Base-by-base conservation (phyloP, 2,329 filamentous ascomycete genomes). In the Phialophora verrucosa region DNA sequence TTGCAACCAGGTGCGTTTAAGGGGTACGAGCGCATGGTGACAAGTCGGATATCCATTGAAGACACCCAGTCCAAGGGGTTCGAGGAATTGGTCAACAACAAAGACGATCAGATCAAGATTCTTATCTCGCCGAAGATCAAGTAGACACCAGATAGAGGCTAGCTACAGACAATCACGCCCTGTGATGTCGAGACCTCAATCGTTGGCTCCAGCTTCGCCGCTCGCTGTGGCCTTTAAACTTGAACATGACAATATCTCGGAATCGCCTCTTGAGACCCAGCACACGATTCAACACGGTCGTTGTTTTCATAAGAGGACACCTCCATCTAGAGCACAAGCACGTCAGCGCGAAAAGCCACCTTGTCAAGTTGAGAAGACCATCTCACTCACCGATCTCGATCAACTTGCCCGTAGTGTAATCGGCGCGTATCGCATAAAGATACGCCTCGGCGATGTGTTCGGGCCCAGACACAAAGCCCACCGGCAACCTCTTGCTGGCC, bases 71-170 rank as follows among this genome's bases (percentile, higher is more conserved):
- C 87, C 29, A 80, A 84, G 35, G 87, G 86, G 0, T 85, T 89
- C 69, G 79, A 83, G 67, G 80, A 84, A 1, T 75, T 89, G 60
- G 83, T 88, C 42, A 76, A 83, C 12, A 82, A 88, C 67, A 87
- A 85, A 71, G 85, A 88, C 44, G 83, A 82, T 57, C 85, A 88
- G 71, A 85, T 88, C 29, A 89, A 89, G 76, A 84, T 89, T 29
- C 70, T 89, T 38, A 83, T 89, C 14, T 76, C 76, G 4, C 72
- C 75, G 0, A 70, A 75, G 51, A 35, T 62, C 23, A 42, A 35
- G 20, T 62, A 53, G 35, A 55, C 38, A 44, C 38, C 6, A 35
- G 32, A 12, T n/a, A n/a, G 8, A n/a, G 38, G 14, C 31, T 10
- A 31, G 31, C 31, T 35, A 35, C 32, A 12, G 32, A 35, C 32